Evolutionary conservation across 2,329 filamentous ascomycete genomes (phyloP).

Genomic region (Fusarium multiceps): DNA sequence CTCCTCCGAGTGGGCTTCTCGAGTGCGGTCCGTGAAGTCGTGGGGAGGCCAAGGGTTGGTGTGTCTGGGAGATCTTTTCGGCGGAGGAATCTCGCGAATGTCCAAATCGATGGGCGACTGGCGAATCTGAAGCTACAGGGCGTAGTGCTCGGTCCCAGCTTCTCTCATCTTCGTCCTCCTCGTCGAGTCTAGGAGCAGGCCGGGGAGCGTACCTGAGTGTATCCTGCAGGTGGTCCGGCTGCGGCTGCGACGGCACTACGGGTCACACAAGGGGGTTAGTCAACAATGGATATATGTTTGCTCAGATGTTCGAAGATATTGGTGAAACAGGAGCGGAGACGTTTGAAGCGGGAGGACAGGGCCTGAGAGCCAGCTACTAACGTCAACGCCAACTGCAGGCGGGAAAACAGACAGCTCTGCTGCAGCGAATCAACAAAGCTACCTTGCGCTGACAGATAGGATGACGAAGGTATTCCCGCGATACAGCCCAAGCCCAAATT

Average conservation of each 20-base stretch:
- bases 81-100: slow-evolving; percentile 70
- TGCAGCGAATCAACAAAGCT: neutral
- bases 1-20: slow-evolving; percentile 55
- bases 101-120: slow-evolving; percentile 53
- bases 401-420: neutral
- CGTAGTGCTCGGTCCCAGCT: slow-evolving; percentile 65
- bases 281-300: slow-evolving; percentile 33
- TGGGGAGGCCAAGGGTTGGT: slow-evolving; percentile 49
- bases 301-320: slow-evolving; percentile 32
- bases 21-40: slow-evolving; percentile 56
- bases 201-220: slow-evolving; percentile 64
- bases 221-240: slow-evolving; percentile 66
- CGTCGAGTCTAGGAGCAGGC: slow-evolving; percentile 62
- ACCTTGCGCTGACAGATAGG: slow-evolving; percentile 6
- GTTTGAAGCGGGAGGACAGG: slow-evolving; percentile 25
- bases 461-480: slow-evolving; percentile 43
- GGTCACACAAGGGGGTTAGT: slow-evolving; percentile 44
- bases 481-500: slow-evolving; percentile 32
- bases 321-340: slow-evolving; percentile 36
- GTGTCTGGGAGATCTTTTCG: slow-evolving; percentile 60
- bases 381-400: slow-evolving; percentile 3
- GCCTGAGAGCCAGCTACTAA: slow-evolving; percentile 20
- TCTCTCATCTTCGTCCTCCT: slow-evolving; percentile 63
- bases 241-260: slow-evolving; percentile 69
- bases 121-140: slow-evolving; percentile 57